Percentiles rank a stretch among this genome's conserved stretches.
Conservation (phyloP, 2,329 filamentous ascomycete genomes). For the Phaeosphaeriaceae sp. region DNA sequence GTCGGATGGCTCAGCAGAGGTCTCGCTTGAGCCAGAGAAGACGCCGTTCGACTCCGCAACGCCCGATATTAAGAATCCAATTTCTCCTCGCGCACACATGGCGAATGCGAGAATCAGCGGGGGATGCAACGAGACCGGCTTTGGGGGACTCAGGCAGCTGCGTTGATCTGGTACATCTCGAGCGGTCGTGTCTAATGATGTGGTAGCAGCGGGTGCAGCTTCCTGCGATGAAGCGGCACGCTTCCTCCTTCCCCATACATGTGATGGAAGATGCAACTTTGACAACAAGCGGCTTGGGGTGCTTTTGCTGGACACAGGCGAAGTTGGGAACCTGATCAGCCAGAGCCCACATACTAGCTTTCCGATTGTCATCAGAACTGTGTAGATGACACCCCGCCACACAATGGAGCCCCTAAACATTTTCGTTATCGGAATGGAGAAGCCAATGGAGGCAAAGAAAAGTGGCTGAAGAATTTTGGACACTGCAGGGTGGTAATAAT, state of each 20-base stretch:
- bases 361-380: constrained; percentile 70
- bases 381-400: constrained; percentile 78
- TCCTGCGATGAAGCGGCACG: constrained; percentile 1
- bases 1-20: constrained; percentile 45
- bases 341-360: constrained; percentile 52
- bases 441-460: constrained; percentile 79
- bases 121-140: constrained; percentile 70
- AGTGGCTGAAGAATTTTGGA: constrained; percentile 69
- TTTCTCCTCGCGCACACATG: constrained; percentile 82
- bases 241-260: constrained; percentile 31
- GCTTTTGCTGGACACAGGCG: constrained; percentile 8
- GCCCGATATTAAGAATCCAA: constrained; percentile 77
- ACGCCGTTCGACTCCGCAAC: constrained; percentile 65
- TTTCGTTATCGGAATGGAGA: constrained; percentile 75
- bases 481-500: constrained; percentile 55
- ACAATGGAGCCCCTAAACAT: constrained; percentile 71
- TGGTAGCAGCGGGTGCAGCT: not conserved
- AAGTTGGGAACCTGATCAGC: constrained; percentile 47
- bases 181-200: not conserved
- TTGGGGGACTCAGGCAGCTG: constrained; percentile 39
- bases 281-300: constrained; percentile 9
- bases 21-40: constrained; percentile 43
- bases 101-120: constrained; percentile 69
- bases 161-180: constrained; percentile 11
- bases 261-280: constrained; percentile 26